Evolutionary conservation across 306 rosid species (phyloP), one percentile per base, ranked within the genome.

Genomic region (Corylus heterophylla): DNA sequence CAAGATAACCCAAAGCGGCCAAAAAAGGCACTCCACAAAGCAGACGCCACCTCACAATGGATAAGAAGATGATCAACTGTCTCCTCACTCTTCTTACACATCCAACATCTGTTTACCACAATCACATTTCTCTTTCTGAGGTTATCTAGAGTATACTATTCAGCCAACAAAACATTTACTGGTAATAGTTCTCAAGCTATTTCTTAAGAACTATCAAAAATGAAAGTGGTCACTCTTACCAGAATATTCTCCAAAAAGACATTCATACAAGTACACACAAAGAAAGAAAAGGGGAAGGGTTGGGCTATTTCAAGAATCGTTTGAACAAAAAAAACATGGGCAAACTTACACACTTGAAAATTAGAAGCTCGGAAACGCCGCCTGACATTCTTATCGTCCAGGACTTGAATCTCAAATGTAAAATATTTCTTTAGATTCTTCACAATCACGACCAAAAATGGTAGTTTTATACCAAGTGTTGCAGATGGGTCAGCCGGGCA

Each of bases 401-500:
- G 83, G 76, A 94, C 83, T 89, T 95, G 99, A 83, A 95, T 89
- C 92, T 93, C 99, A 89, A 93, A 95, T 73, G 97, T 95, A 85
- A 93, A 95, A 86, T 81, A 92, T 81, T 95, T 95, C 89, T 90
- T 92, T 77, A 92, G 89, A 86, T 92, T 94, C 94, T 93, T 93
- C 84, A 93, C 94, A 80, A 93, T 91, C 85, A 95, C 80, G 78
- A 92, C 96, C 89, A 95, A 78, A 88, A 91, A 95, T 9, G 98
- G 93, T 63, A 95, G 90, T 88, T 95, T 95, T 85, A 95, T 95
- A 78, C 98, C 94, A 62, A 95, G 90, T 49, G 98, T 92, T 71
- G 98, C 97, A 78, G 91, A 84, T 52, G 98, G 97, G 56, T 94
- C 98, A n/a, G 95, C 98, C 0, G 98, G 98, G 84, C 98, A 95